Percentiles rank a stretch among this genome's conserved stretches.
These are phyloP conservation scores for Jaltomata sinuosa DNA, from an alignment of 257 asterid genomes.

Conservation along the genomic window DNA sequence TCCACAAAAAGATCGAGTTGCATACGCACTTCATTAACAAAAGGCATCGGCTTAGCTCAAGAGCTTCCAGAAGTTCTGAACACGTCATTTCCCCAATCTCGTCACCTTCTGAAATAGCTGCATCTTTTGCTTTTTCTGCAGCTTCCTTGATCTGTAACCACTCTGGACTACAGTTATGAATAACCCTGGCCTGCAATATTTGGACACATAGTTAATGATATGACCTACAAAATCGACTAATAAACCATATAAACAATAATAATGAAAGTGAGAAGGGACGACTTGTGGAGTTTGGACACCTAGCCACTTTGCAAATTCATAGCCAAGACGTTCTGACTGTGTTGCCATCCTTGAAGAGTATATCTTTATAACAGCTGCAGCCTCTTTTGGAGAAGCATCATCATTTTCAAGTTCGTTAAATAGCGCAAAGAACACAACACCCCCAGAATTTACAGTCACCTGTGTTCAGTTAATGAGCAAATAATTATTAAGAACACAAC, in stretches of 20 bases:
- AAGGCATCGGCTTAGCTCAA: conserved; percentile 97
- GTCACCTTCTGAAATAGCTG: conserved; percentile 66
- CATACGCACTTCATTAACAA: conserved; percentile 69
- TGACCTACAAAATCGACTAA: neutral
- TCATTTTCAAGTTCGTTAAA: conserved; percentile 68
- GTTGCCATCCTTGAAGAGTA: conserved; percentile 99
- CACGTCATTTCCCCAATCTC: conserved; percentile 91
- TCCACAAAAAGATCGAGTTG: neutral
- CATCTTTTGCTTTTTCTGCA: conserved; percentile 79
- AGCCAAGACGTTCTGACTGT: conserved; percentile 97
- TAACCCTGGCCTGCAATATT: conserved; percentile 70
- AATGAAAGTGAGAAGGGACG: conserved; percentile 36
- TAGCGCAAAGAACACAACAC: conserved; percentile 90
- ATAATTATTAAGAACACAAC: conserved; percentile 12
- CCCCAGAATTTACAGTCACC: conserved; percentile 99
- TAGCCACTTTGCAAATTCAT: conserved; percentile 97
- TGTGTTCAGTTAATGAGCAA: conserved; percentile 20
- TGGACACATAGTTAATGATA: conserved; percentile 8
- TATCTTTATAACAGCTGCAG: conserved; percentile 95
- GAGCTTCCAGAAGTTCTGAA: conserved; percentile 97
- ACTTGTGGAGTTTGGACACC: conserved; percentile 99
- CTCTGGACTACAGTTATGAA: conserved; percentile 83
- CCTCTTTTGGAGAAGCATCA: conserved; percentile 65
- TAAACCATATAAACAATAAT: neutral
- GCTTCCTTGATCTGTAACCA: conserved; percentile 93